phyloP scores from a whole-genome alignment of 2,329 filamentous ascomycete genomes.

The Fusarium neocosmosporiellum region DNA sequence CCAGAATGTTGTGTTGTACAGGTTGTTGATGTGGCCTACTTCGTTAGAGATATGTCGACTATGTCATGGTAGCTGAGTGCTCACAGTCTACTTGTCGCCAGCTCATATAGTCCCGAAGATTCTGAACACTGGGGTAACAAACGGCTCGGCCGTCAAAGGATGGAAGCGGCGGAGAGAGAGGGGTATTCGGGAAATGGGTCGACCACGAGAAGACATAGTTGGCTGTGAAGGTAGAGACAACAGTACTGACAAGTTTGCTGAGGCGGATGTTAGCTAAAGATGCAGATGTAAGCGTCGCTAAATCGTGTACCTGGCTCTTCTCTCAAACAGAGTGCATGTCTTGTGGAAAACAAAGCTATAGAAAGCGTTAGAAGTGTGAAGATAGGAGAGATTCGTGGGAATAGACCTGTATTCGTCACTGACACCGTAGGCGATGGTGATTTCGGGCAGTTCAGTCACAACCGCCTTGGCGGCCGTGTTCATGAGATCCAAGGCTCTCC shows the following conservation, averaged over 20 bases:
- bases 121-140: constrained; percentile 83
- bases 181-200: constrained; percentile 76
- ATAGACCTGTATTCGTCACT: constrained; percentile 89
- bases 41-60: constrained; percentile 18
- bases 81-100: constrained; percentile 97
- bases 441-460: constrained; percentile 84
- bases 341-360: constrained; percentile 89
- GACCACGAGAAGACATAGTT: constrained; percentile 89
- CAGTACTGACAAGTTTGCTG: constrained; percentile 90
- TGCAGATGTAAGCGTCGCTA: not conserved
- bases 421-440: constrained; percentile 89
- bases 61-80: constrained; percentile 39
- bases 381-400: not conserved
- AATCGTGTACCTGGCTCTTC: constrained; percentile 75
- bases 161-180: constrained; percentile 79
- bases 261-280: constrained; percentile 18
- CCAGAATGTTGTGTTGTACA: constrained; percentile 99
- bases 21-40: constrained; percentile 93
- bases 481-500: constrained; percentile 89
- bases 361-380: constrained; percentile 4
- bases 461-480: constrained; percentile 90
- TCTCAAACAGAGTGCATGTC: constrained; percentile 83
- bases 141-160: constrained; percentile 95
- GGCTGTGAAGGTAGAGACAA: constrained; percentile 93
- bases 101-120: constrained; percentile 93